A percentile compares a stretch with the other conserved stretches of the same genome.
These are phyloP conservation scores for Nidula microcarpa DNA, from an alignment of 768 basidiomycete genomes.

Conservation along the genomic window DNA sequence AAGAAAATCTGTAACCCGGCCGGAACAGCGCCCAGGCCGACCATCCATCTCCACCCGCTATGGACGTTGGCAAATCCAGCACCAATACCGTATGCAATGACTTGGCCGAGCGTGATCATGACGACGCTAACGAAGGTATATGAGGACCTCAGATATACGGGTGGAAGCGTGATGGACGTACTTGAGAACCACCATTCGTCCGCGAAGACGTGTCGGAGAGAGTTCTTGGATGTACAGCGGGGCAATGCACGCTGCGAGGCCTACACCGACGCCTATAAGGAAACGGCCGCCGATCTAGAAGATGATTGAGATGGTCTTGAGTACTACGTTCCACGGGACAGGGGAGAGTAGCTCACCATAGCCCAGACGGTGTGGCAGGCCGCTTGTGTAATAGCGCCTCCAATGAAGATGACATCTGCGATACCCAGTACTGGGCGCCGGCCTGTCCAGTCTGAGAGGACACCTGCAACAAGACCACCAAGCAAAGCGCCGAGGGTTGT, in stretches of 20 bases:
- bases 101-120: constrained; percentile 78
- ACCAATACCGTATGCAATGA: constrained; percentile 73
- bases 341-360: no score
- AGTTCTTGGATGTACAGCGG: constrained; percentile 85
- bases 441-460: constrained; percentile 70
- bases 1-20: constrained; percentile 60
- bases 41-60: constrained; percentile 83
- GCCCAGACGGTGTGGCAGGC: constrained; percentile 66
- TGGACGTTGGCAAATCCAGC: constrained; percentile 57
- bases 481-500: constrained; percentile 77
- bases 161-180: constrained; percentile 9
- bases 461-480: constrained; percentile 69
- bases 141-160: background rate
- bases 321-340: no score
- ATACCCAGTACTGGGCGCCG: constrained; percentile 60
- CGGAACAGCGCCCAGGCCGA: constrained; percentile 70
- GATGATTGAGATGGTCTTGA: background rate
- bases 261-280: constrained; percentile 72
- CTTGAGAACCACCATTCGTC: constrained; percentile 79
- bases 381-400: constrained; percentile 70
- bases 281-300: constrained; percentile 66
- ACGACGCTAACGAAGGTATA: constrained; percentile 44
- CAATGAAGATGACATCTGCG: constrained; percentile 72
- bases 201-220: constrained; percentile 69
- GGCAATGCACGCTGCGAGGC: constrained; percentile 73